Percentiles rank a stretch among this genome's conserved stretches.
phyloP scores from a whole-genome alignment of 768 basidiomycete species.

The Lenzites betulinus region DNA sequence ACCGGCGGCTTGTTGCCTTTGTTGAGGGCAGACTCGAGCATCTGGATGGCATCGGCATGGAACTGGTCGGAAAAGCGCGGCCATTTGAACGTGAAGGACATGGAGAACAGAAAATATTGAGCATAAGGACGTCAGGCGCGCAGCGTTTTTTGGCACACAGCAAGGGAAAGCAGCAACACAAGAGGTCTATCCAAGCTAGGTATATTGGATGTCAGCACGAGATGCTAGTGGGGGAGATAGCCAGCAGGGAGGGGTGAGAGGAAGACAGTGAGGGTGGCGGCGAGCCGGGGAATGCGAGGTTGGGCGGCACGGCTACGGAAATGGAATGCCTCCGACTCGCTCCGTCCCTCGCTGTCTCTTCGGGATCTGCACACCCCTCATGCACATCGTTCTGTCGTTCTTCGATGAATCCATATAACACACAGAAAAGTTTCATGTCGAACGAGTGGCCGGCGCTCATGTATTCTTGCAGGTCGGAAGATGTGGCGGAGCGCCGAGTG shows the following conservation, averaged over 20 bases:
- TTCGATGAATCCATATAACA: neutral
- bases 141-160: conserved; percentile 3
- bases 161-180: neutral
- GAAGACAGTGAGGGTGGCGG: conserved; percentile 13
- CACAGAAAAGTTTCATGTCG: too few relatives aligned
- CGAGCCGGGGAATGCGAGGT: conserved; percentile 15
- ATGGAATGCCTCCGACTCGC: conserved; percentile 1
- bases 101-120: conserved; percentile 31
- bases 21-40: conserved; percentile 96
- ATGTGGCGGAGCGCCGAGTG: neutral
- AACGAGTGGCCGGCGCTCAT: too few relatives aligned
- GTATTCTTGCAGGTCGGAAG: neutral
- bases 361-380: conserved; percentile 1
- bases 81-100: conserved; percentile 95
- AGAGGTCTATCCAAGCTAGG: conserved; percentile 4
- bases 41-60: conserved; percentile 92
- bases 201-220: neutral
- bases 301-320: conserved; percentile 20
- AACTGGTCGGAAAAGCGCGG: conserved; percentile 97
- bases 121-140: conserved; percentile 8
- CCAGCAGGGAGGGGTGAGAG: neutral
- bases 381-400: neutral
- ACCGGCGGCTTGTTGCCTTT: conserved; percentile 97
- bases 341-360: neutral
- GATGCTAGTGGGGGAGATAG: neutral